A percentile compares a stretch with the other conserved stretches of the same genome.
phyloP scores from a whole-genome alignment of 148 eudicot genomes.

The Chenopodium formosanum region DNA sequence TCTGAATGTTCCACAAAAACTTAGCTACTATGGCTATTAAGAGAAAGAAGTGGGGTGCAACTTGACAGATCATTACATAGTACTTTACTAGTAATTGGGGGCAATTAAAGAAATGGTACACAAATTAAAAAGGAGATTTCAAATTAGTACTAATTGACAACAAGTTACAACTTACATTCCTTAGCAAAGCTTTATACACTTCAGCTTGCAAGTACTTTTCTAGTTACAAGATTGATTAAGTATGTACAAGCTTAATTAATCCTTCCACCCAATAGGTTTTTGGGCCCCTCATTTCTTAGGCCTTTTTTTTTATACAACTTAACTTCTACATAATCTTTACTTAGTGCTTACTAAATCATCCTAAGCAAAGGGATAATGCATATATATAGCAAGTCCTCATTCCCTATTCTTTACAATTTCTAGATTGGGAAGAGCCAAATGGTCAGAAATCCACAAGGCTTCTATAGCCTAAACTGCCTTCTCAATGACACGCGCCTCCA shows the following conservation, averaged over 20 bases:
- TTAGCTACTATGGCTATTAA: too few relatives aligned
- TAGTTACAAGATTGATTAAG: background rate
- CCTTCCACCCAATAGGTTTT: background rate
- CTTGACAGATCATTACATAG: too few relatives aligned
- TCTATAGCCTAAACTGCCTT: conserved; percentile 39
- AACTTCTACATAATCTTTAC: conserved; percentile 1
- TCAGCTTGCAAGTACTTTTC: conserved; percentile 2
- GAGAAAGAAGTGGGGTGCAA: too few relatives aligned
- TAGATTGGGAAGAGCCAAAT: conserved; percentile 6
- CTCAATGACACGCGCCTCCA: conserved; percentile 49
- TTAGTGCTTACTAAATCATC: conserved; percentile 10
- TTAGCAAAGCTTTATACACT: conserved; percentile 7
- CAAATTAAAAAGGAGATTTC: background rate
- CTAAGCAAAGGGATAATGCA: conserved; percentile 7
- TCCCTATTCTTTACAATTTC: conserved; percentile 18
- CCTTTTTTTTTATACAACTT: conserved; percentile 1
- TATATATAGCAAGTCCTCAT: conserved; percentile 5
- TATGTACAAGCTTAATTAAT: conserved; percentile 18
- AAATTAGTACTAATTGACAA: conserved; percentile 1
- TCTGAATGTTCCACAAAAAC: too few relatives aligned
- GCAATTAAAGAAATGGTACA: background rate
- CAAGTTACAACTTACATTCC: conserved; percentile 12
- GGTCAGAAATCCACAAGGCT: background rate
- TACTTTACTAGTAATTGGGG: background rate
- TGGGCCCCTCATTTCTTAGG: background rate